Percentiles rank a stretch among this genome's conserved stretches.
phyloP scores from a whole-genome alignment of 768 basidiomycete genomes.

The Auriscalpium microsporum region DNA sequence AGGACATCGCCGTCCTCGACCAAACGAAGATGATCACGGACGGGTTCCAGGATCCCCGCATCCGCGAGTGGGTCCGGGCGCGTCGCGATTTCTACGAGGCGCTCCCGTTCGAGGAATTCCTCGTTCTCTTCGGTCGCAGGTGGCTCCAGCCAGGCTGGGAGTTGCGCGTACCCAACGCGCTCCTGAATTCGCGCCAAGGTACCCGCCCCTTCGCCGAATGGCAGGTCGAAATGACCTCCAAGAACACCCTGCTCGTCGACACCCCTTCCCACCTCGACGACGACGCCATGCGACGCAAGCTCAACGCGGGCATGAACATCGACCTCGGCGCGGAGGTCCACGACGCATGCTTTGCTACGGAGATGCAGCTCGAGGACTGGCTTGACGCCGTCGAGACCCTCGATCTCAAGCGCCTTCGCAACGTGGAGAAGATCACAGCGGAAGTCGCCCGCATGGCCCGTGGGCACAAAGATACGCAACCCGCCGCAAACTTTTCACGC shows the following conservation, averaged over 20 bases:
- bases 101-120: not conserved
- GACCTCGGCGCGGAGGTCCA: not conserved
- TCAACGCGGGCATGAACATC: not conserved
- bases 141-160: not conserved
- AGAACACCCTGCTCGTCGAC: not conserved
- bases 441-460: no score
- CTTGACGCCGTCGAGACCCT: not conserved
- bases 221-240: not conserved
- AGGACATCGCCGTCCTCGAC: not conserved
- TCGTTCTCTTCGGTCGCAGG: not conserved
- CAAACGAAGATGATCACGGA: not conserved
- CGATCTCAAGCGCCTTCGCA: no score
- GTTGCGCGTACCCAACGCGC: not conserved
- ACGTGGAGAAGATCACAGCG: no score
- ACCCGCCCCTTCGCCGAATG: not conserved
- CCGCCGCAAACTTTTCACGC: no score
- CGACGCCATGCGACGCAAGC: not conserved
- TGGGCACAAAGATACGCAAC: no score
- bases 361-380: not conserved
- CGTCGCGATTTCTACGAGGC: not conserved
- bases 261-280: not conserved
- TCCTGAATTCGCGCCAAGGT: not conserved
- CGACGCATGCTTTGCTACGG: not conserved
- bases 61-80: not conserved
- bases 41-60: not conserved